Evolutionary conservation across 2,329 filamentous ascomycete genomes (phyloP), one percentile per base, ranked within the genome.

Genomic region (Helminthosporium solani): DNA sequence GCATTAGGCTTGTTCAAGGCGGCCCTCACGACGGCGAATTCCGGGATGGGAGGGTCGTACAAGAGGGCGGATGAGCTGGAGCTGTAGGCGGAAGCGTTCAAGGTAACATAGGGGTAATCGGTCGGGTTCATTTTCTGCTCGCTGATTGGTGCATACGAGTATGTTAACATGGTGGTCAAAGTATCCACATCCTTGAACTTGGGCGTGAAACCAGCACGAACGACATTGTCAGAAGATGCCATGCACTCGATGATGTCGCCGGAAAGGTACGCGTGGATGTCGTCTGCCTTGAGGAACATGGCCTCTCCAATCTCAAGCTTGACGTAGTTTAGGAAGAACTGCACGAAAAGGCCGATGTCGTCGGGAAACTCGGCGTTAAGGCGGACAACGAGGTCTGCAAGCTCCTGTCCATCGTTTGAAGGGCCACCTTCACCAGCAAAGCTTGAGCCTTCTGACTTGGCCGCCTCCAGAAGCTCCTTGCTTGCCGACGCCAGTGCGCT

Each of bases 161-260:
- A 99, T 0, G 94, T 99, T 56, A 99, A 76, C 85, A 96, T 95
- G 51, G 84, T 80, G 27, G 92, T 90, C 9, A 99, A 78, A 0
- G 90, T 97, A 43, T 84, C 75, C 18, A 97, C 89, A 60, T 99
- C 94, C 75, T 97, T 96, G 80, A 96, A 99, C 70, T 99, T 99
- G 45, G 94, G 94, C 0, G 94, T 99, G 72, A 99, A 94, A 34
- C 94, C 94, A 0, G 94, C 94, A 45, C 94, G 90, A 41, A 99
- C 91, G 28, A 99, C 94, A 57, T 99, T 99, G 79, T 99, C 94
- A n/a, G 89, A 95, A 7, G 90, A 87, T 0, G 94, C 94, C 94
- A 99, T 99, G 77, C 94, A 99, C 73, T 99, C 94, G 68, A 99
- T 90, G 58, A 99, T 96, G 65, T 99, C 92, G 49, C 89, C 89